Evolutionary conservation across 2,329 filamentous ascomycete genomes (phyloP), one percentile per base, ranked within the genome.

Genomic region (Bisporella sp.): DNA sequence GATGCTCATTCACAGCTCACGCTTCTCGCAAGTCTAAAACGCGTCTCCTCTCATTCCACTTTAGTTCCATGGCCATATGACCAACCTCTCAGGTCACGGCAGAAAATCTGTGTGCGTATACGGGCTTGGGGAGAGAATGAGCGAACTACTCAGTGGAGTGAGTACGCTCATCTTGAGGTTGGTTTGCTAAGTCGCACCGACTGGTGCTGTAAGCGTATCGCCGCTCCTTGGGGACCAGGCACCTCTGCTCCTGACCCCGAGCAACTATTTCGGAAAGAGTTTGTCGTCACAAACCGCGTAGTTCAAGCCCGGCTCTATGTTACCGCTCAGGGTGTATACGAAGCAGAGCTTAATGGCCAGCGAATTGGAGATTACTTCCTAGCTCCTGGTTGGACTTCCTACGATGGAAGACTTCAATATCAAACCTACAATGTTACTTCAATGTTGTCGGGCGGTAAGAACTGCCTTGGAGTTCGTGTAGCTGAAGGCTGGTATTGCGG

Each of bases 401-500:
- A 81, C 53, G 62, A 70, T 0, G 62, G 73, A 43, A 68, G 76
- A 1, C 69, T 74, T 13, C 64, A 69, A 1, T 82, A 81, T 52
- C 71, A 80, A 49, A 74, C 72, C 0, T 77, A 74, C 49, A 75
- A 81, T 52, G 72, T 81, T 1, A 71, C 70, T 0, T 52, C 64
- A 0, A 63, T 74, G 0, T 50, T 79, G 1, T 50, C 48, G 4
- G 41, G 56, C 0, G 66, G 65, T 2, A 50, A 57, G 4, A 78
- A 78, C 55, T 63, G 61, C 0, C 61, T 77, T 35, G 70, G 65
- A 0, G 65, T 69, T 4, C 65, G 68, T 9, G 66, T 77, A 28
- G 74, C 66, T 2, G 74, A 77, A 54, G 75, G 77, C 1, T 79
- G 76, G 76, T 78, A 68, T 43, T 57, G 62, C 28, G 71, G 72